Conservation (phyloP, 1,284 basidiomycete species). For the Flammula alnicola region DNA sequence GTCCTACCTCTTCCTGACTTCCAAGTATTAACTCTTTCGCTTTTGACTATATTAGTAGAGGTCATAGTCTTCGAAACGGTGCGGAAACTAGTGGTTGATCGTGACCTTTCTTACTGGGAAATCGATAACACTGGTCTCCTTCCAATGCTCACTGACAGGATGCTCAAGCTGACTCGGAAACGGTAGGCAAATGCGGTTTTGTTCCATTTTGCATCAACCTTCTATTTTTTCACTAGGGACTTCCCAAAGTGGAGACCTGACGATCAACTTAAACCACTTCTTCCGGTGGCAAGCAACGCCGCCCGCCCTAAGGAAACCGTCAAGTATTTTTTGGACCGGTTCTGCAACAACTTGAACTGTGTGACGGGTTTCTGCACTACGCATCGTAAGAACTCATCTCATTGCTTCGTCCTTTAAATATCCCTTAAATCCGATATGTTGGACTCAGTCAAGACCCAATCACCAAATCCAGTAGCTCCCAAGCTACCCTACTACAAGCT, state of each 20-base stretch:
- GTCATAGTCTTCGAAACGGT: constrained; percentile 50
- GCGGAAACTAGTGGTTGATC: constrained; percentile 39
- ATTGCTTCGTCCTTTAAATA: neutral
- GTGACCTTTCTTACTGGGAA: constrained; percentile 40
- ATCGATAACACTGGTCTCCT: constrained; percentile 49
- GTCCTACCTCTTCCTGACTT: no score
- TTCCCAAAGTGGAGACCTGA: constrained; percentile 34
- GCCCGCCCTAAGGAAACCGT: constrained; percentile 2
- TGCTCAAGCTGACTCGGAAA: constrained; percentile 37
- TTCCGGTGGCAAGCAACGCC: neutral
- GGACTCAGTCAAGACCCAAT: constrained; percentile 39
- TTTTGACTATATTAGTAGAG: constrained; percentile 40
- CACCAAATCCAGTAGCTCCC: constrained; percentile 31
- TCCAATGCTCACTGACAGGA: constrained; percentile 40
- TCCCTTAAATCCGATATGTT: neutral
- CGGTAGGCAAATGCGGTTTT: constrained; percentile 32
- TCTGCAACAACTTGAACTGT: constrained; percentile 54
- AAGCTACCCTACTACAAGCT: constrained; percentile 29
- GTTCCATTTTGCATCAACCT: neutral
- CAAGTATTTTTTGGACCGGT: constrained; percentile 6
- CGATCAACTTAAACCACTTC: neutral
- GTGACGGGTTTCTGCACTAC: constrained; percentile 52
- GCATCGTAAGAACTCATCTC: constrained; percentile 43
- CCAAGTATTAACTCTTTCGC: neutral
- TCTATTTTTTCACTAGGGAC: constrained; percentile 26